Evolutionary conservation across 73 alveolate species (phyloP).

Genomic region (Loxodes magnus): DNA sequence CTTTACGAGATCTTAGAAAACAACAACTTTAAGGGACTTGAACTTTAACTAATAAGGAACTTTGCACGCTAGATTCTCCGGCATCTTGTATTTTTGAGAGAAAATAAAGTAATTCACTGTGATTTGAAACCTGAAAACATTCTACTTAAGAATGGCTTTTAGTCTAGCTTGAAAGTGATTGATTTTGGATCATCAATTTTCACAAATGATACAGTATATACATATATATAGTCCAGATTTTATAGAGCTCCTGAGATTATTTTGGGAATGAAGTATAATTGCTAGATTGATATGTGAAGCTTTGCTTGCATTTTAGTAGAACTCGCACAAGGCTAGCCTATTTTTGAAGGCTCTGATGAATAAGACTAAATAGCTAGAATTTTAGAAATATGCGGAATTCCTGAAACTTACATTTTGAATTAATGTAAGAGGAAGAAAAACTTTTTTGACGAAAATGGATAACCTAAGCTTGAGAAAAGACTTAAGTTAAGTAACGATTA

Average conservation of each 20-base stretch:
- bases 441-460: too few species aligned
- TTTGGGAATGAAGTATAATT: not conserved
- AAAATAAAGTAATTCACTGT: slow-evolving; percentile 64
- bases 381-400: slow-evolving; percentile 5
- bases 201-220: slow-evolving; percentile 1
- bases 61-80: slow-evolving; percentile 64
- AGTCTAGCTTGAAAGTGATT: slow-evolving; percentile 59
- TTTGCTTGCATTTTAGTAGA: slow-evolving; percentile 3
- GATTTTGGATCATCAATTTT: slow-evolving; percentile 62
- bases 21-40: slow-evolving; percentile 58
- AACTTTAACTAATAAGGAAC: slow-evolving; percentile 50
- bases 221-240: slow-evolving; percentile 8
- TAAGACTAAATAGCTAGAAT: not conserved
- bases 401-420: not conserved
- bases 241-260: slow-evolving; percentile 7
- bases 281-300: slow-evolving; percentile 1
- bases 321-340: not conserved
- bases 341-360: not conserved
- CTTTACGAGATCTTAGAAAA: slow-evolving; percentile 60
- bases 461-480: too few species aligned
- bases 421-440: too few species aligned
- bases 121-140: slow-evolving; percentile 92
- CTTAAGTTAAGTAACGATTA: too few species aligned
- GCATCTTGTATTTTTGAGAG: slow-evolving; percentile 44
- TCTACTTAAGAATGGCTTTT: slow-evolving; percentile 39